These are phyloP conservation scores for Phytopythium boreale DNA, from an alignment of 352 stramenopile genomes.

Conservation along the genomic window DNA sequence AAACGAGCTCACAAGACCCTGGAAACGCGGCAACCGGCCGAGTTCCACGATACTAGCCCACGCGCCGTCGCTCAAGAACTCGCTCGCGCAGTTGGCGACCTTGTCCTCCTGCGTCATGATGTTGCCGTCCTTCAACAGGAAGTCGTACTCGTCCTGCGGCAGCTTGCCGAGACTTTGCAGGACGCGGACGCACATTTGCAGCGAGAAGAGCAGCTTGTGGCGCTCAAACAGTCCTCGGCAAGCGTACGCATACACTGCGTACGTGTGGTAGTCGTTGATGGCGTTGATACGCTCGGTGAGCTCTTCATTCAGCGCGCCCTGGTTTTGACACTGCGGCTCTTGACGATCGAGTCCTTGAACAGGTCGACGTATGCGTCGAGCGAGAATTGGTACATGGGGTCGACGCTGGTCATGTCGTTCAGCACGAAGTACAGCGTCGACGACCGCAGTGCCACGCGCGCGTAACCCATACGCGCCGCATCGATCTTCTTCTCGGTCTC, in stretches of 20 bases:
- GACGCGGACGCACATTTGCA: conserved; percentile 93
- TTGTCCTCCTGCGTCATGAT: conserved; percentile 59
- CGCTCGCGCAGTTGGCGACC: conserved; percentile 79
- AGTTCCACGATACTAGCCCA: conserved; percentile 93
- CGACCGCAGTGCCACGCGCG: conserved; percentile 88
- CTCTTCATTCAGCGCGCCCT: conserved; percentile 76
- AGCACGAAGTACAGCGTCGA: conserved; percentile 96
- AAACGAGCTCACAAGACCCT: conserved; percentile 88
- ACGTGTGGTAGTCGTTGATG: conserved; percentile 96
- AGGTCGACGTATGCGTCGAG: conserved; percentile 94
- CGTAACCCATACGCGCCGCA: conserved; percentile 91
- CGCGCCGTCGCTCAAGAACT: conserved; percentile 79
- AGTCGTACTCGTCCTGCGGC: conserved; percentile 92
- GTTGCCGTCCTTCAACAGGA: conserved; percentile 90
- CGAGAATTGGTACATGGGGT: conserved; percentile 98
- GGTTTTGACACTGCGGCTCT: conserved; percentile 80
- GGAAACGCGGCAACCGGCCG: conserved; percentile 87
- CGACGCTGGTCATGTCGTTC: conserved; percentile 93
- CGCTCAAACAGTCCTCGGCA: conserved; percentile 95
- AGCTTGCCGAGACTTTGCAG: conserved; percentile 91
- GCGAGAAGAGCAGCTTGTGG: conserved; percentile 95
- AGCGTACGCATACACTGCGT: conserved; percentile 94
- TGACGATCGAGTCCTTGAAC: conserved; percentile 93
- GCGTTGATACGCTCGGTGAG: conserved; percentile 86
- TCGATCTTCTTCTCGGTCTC: conserved; percentile 97